These are phyloP conservation scores for Colletotrichum cordylinicola DNA, from an alignment of 2,329 filamentous ascomycete species.

Conservation along the genomic window DNA sequence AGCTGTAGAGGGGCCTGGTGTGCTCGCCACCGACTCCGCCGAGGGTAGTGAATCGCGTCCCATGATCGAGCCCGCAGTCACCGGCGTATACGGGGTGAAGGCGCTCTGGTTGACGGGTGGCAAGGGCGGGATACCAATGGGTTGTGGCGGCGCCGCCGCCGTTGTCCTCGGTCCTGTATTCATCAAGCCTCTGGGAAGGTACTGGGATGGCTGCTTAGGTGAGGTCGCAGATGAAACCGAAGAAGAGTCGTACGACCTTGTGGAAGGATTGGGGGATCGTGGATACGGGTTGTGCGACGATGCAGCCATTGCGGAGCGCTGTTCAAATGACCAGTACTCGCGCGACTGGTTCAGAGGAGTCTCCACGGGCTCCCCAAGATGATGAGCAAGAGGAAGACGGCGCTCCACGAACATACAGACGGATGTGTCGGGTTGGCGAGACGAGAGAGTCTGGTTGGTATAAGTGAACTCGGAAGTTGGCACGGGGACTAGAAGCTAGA, in stretches of 20 bases:
- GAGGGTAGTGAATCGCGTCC: constrained; percentile 68
- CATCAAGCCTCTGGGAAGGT: constrained; percentile 56
- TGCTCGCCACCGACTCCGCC: constrained; percentile 61
- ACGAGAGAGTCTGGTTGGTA: neutral
- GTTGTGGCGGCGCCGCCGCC: constrained; percentile 54
- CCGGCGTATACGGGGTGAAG: constrained; percentile 60
- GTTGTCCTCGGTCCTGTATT: constrained; percentile 56
- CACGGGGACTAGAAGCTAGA: neutral
- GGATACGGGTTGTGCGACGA: constrained; percentile 61
- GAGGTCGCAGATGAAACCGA: constrained; percentile 68
- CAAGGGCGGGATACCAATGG: constrained; percentile 58
- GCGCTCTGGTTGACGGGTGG: constrained; percentile 50
- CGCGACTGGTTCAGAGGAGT: constrained; percentile 38
- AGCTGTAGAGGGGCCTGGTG: constrained; percentile 51
- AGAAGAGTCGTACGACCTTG: constrained; percentile 68
- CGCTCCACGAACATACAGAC: constrained; percentile 47
- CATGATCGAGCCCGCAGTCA: constrained; percentile 53
- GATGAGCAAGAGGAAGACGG: constrained; percentile 40
- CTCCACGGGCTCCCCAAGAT: constrained; percentile 43
- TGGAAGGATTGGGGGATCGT: constrained; percentile 67
- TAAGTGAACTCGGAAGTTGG: neutral
- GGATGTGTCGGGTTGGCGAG: constrained; percentile 21
- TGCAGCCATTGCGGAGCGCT: constrained; percentile 20
- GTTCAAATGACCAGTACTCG: constrained; percentile 35
- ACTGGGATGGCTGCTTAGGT: constrained; percentile 58